Conservation (phyloP, 2,329 filamentous ascomycete species). For the Diaporthe sp. region DNA sequence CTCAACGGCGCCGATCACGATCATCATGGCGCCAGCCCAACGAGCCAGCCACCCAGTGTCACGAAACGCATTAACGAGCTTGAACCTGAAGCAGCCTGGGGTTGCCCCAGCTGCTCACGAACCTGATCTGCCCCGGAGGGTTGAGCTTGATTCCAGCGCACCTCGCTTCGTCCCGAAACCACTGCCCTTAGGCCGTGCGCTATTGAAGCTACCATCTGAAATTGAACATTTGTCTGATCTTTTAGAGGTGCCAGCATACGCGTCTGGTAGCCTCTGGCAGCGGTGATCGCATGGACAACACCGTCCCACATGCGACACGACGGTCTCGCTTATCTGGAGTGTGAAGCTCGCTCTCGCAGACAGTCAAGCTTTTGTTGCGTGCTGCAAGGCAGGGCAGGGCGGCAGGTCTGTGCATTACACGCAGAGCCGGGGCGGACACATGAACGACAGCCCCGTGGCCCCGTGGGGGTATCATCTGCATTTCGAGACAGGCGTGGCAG, state of each 20-base stretch:
- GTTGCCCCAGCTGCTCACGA: slow-evolving; percentile 20
- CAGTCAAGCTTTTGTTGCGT: slow-evolving; percentile 29
- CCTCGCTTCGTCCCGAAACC: slow-evolving; percentile 30
- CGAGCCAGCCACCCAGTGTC: background rate
- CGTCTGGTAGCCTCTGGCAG: background rate
- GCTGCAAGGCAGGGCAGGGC: slow-evolving; percentile 8
- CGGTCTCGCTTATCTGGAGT: slow-evolving; percentile 19
- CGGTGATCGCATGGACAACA: slow-evolving; percentile 34
- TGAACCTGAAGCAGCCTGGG: slow-evolving; percentile 26
- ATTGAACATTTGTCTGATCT: slow-evolving; percentile 22
- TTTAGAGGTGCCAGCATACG: background rate
- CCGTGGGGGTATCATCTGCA: slow-evolving; percentile 32
- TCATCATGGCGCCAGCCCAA: background rate
- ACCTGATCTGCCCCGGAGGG: slow-evolving; percentile 11
- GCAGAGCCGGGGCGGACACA: slow-evolving; percentile 11
- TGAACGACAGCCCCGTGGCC: slow-evolving; percentile 32
- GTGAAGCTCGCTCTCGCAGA: slow-evolving; percentile 30
- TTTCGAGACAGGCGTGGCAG: slow-evolving; percentile 20
- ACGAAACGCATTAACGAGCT: slow-evolving; percentile 22
- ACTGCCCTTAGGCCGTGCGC: slow-evolving; percentile 6
- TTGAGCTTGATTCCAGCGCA: slow-evolving; percentile 16
- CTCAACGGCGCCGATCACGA: slow-evolving; percentile 25
- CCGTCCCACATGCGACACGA: slow-evolving; percentile 33
- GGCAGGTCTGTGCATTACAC: slow-evolving; percentile 19
- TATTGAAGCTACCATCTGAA: slow-evolving; percentile 13